A percentile compares a stretch with the other conserved stretches of the same genome.
phyloP scores from a whole-genome alignment of 148 eudicot genomes.

The Rhododendron griersonianum region DNA sequence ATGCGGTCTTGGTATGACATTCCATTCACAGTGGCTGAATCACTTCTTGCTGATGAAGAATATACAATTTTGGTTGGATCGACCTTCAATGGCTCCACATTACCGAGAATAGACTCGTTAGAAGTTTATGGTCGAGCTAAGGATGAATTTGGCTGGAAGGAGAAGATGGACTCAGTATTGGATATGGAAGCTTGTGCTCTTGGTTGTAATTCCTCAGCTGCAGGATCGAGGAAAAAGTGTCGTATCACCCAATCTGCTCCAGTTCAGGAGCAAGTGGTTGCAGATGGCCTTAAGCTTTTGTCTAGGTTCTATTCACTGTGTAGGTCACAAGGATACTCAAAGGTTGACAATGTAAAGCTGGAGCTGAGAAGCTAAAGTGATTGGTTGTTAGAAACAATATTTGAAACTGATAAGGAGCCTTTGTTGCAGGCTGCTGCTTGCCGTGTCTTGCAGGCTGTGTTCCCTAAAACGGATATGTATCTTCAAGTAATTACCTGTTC shows the following conservation, averaged over 20 bases:
- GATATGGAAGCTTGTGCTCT: slow-evolving; percentile 92
- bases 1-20: slow-evolving; percentile 99
- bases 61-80: slow-evolving; percentile 68
- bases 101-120: slow-evolving; percentile 82
- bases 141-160: slow-evolving; percentile 99
- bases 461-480: slow-evolving; percentile 73
- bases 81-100: slow-evolving; percentile 69
- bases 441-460: slow-evolving; percentile 83
- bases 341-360: slow-evolving; percentile 49
- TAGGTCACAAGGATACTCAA: slow-evolving; percentile 45
- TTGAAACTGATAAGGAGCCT: slow-evolving; percentile 90
- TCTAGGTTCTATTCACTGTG: slow-evolving; percentile 63
- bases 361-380: slow-evolving; percentile 67
- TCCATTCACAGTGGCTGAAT: slow-evolving; percentile 94
- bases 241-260: slow-evolving; percentile 61
- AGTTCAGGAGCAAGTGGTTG: slow-evolving; percentile 78
- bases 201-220: slow-evolving; percentile 62
- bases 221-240: slow-evolving; percentile 62
- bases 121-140: slow-evolving; percentile 97
- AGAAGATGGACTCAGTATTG: slow-evolving; percentile 93
- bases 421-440: slow-evolving; percentile 86
- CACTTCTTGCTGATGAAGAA: slow-evolving; percentile 98
- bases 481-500: slow-evolving; percentile 53
- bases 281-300: slow-evolving; percentile 88
- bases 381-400: slow-evolving; percentile 72